phyloP scores from a whole-genome alignment of 345 rosid species.

The Boechera divaricarpa region DNA sequence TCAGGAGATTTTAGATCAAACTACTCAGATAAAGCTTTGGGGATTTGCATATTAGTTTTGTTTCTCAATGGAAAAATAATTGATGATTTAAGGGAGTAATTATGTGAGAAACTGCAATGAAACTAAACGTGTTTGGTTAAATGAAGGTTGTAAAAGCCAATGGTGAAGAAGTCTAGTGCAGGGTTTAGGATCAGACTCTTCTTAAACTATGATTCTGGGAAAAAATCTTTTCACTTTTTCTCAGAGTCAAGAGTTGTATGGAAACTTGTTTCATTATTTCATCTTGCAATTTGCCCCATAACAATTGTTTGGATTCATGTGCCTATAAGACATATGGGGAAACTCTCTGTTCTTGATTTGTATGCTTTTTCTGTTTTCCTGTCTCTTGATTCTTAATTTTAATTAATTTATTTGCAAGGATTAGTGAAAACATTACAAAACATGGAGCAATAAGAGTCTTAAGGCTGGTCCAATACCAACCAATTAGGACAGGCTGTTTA shows the following conservation, averaged over 20 bases:
- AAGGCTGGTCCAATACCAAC: slow-evolving; percentile 48
- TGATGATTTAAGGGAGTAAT: neutral
- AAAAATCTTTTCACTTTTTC: neutral
- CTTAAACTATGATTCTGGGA: neutral
- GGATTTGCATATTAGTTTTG: slow-evolving; percentile 6
- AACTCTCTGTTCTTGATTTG: slow-evolving; percentile 29
- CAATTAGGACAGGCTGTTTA: slow-evolving; percentile 55
- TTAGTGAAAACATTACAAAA: slow-evolving; percentile 13
- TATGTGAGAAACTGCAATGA: neutral
- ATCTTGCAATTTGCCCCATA: slow-evolving; percentile 1
- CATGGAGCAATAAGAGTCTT: slow-evolving; percentile 4
- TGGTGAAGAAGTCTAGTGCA: neutral
- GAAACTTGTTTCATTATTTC: slow-evolving; percentile 26
- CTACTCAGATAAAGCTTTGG: slow-evolving; percentile 9
- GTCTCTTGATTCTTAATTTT: neutral
- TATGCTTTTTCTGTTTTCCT: slow-evolving; percentile 22
- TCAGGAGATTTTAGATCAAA: neutral
- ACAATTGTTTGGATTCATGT: slow-evolving; percentile 21
- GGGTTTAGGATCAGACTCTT: neutral
- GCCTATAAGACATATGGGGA: slow-evolving; percentile 26
- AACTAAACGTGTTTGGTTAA: neutral
- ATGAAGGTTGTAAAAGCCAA: no score
- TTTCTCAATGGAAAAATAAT: neutral
- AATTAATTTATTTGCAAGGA: slow-evolving; percentile 25
- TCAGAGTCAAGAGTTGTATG: neutral